Evolutionary conservation across 768 basidiomycete genomes (phyloP).

Genomic region (Russula vinacea): DNA sequence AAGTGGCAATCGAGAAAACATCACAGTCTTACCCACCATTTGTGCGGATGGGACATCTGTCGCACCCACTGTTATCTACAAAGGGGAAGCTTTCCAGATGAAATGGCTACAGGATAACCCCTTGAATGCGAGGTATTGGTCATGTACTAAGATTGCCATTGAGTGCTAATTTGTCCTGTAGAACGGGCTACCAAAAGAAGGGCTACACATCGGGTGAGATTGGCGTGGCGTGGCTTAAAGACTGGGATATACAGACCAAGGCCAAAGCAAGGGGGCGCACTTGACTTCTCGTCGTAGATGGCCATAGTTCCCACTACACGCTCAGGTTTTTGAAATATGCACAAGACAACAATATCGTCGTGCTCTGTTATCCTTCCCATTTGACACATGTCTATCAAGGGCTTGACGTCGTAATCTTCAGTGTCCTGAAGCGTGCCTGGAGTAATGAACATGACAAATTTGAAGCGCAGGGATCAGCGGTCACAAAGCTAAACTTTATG

Average conservation of each 20-base stretch:
- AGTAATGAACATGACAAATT: too few relatives aligned
- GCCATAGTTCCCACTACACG: constrained; percentile 40
- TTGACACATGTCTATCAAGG: constrained; percentile 36
- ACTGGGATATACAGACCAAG: constrained; percentile 42
- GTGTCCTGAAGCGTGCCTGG: too few relatives aligned
- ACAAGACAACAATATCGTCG: constrained; percentile 37
- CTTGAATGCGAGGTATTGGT: constrained; percentile 40
- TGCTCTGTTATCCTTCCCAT: constrained; percentile 48
- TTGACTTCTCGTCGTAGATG: constrained; percentile 44
- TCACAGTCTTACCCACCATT: constrained; percentile 44
- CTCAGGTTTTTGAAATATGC: constrained; percentile 41
- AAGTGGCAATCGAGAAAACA: constrained; percentile 39
- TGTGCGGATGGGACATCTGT: constrained; percentile 42
- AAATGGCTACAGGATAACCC: constrained; percentile 45
- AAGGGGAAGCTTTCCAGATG: constrained; percentile 39
- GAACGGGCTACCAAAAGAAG: constrained; percentile 40
- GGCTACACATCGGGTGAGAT: constrained; percentile 31
- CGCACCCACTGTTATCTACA: constrained; percentile 42
- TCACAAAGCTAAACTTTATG: constrained; percentile 39
- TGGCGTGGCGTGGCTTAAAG: constrained; percentile 39
- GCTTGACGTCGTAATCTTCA: too few relatives aligned
- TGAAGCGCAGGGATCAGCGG: too few relatives aligned
- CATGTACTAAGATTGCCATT: too few relatives aligned
- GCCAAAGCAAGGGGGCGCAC: constrained; percentile 36
- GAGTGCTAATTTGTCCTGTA: too few relatives aligned